phyloP scores from a whole-genome alignment of 108 stramenopile genomes.

The Nitzschia sp. region DNA sequence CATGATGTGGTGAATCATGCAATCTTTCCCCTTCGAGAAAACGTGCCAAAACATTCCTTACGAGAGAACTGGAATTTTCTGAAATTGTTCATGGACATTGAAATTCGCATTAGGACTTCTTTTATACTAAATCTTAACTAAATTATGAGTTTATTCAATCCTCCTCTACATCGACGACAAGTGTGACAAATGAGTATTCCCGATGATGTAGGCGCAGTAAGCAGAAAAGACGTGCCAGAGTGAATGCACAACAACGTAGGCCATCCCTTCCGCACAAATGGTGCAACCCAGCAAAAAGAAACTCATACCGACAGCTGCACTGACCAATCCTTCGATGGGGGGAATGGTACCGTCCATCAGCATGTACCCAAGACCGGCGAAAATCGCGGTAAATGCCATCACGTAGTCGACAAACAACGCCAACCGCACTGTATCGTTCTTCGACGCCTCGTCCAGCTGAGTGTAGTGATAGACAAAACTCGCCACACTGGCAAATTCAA shows the following conservation, averaged over 20 bases:
- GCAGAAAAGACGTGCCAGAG: slow-evolving; percentile 82
- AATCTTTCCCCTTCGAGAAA: too few relatives aligned
- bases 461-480: slow-evolving; percentile 80
- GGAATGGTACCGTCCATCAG: slow-evolving; percentile 20
- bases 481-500: slow-evolving; percentile 67
- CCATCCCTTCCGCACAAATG: slow-evolving; percentile 60
- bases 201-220: slow-evolving; percentile 67
- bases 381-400: slow-evolving; percentile 50
- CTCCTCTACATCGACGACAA: too few relatives aligned
- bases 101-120: too few relatives aligned
- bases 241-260: slow-evolving; percentile 70
- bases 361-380: slow-evolving; percentile 26
- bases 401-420: slow-evolving; percentile 79
- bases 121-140: too few relatives aligned
- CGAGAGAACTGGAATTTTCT: too few relatives aligned
- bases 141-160: too few relatives aligned
- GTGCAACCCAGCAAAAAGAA: slow-evolving; percentile 61
- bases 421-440: slow-evolving; percentile 50
- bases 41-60: too few relatives aligned
- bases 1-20: too few relatives aligned
- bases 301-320: slow-evolving; percentile 43
- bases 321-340: slow-evolving; percentile 46
- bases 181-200: slow-evolving; percentile 20
- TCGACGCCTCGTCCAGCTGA: slow-evolving; percentile 50
- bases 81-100: too few relatives aligned